These are phyloP conservation scores for Conticribra guillardii DNA, from an alignment of 108 stramenopile genomes.

Conservation along the genomic window DNA sequence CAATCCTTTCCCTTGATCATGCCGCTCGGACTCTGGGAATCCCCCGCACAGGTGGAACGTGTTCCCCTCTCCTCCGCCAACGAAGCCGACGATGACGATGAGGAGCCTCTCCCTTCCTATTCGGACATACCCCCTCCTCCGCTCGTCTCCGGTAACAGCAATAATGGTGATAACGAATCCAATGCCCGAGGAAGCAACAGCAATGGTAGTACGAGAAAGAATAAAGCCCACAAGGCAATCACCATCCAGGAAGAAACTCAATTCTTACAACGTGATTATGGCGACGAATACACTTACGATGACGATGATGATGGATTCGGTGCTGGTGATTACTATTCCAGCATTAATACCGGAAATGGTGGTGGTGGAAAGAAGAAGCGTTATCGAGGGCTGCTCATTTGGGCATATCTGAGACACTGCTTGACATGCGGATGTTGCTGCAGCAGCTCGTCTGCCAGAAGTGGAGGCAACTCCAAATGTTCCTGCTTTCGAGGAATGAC, in stretches of 20 bases:
- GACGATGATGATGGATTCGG: background rate
- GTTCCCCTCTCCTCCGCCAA: slow-evolving; percentile 15
- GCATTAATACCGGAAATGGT: background rate
- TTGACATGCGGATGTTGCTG: background rate
- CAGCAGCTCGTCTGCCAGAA: background rate
- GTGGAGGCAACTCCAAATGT: no score
- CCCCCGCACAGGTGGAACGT: background rate
- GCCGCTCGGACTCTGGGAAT: background rate
- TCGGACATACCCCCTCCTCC: slow-evolving; percentile 11
- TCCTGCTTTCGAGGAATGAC: background rate
- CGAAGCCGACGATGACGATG: background rate
- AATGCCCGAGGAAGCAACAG: background rate
- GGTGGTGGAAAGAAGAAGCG: background rate
- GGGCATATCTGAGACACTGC: slow-evolving; percentile 18
- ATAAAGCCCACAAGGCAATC: slow-evolving; percentile 13
- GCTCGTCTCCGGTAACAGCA: background rate
- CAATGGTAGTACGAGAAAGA: no score
- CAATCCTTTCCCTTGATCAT: no score
- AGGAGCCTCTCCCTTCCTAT: slow-evolving; percentile 18
- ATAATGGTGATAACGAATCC: background rate
- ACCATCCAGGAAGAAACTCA: background rate
- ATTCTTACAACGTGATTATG: background rate
- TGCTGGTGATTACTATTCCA: background rate
- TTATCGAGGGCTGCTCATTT: slow-evolving; percentile 16
- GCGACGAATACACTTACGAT: background rate